phyloP scores from a whole-genome alignment of 768 basidiomycete genomes.

The Lyophyllum atratum region DNA sequence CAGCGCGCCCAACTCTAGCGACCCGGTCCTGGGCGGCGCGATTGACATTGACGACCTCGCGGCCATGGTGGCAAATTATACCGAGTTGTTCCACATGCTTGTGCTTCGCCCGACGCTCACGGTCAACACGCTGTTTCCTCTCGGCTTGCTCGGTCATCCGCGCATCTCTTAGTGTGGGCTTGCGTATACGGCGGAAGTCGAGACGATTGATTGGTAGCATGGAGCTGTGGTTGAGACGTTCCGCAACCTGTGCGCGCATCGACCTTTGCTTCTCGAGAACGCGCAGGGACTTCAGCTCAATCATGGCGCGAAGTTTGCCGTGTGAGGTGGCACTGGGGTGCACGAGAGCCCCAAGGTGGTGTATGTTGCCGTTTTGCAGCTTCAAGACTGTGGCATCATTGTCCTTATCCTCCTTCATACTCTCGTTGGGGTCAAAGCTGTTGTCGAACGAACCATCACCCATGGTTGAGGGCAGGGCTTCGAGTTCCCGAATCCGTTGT shows the following conservation, averaged over 20 bases:
- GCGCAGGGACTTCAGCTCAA: slow-evolving; percentile 89
- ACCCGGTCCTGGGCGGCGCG: slow-evolving; percentile 65
- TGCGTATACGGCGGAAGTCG: slow-evolving; percentile 86
- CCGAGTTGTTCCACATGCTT: slow-evolving; percentile 94
- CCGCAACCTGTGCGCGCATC: slow-evolving; percentile 82
- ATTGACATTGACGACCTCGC: slow-evolving; percentile 69
- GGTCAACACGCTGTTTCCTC: slow-evolving; percentile 86
- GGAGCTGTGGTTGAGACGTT: slow-evolving; percentile 84
- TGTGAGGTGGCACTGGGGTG: slow-evolving; percentile 67
- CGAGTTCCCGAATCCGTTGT: slow-evolving; percentile 88
- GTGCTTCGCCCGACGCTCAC: slow-evolving; percentile 93
- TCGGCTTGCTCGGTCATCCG: slow-evolving; percentile 88
- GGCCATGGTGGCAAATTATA: slow-evolving; percentile 84
- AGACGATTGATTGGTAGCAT: slow-evolving; percentile 89
- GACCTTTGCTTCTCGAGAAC: slow-evolving; percentile 91
- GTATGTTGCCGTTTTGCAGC: slow-evolving; percentile 22
- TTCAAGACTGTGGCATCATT: slow-evolving; percentile 31
- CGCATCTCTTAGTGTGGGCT: slow-evolving; percentile 86
- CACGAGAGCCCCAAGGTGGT: slow-evolving; percentile 35
- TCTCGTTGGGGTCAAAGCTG: slow-evolving; percentile 38
- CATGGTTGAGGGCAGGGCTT: slow-evolving; percentile 74
- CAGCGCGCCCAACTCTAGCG: slow-evolving; percentile 74
- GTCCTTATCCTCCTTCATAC: slow-evolving; percentile 48
- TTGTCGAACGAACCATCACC: slow-evolving; percentile 72
- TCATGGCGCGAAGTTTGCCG: slow-evolving; percentile 85